Evolutionary conservation across 768 basidiomycete species (phyloP).

Genomic region (Mrakia blollopis): DNA sequence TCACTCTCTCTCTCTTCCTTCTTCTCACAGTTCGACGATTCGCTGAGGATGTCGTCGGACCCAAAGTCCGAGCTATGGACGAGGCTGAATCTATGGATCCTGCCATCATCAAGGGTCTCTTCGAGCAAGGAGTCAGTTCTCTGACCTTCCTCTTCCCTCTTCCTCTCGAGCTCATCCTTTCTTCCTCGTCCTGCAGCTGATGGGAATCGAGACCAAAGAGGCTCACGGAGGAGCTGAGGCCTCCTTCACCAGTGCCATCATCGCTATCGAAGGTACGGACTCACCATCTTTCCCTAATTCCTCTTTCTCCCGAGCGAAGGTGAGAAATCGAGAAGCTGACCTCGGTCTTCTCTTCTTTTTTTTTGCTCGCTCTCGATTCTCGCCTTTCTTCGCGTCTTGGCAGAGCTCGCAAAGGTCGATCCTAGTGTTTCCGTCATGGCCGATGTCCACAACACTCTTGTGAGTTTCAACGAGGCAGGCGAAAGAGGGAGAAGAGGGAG

Average conservation of each 20-base stretch:
- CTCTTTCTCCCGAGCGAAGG: not conserved
- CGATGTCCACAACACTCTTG: constrained; percentile 97
- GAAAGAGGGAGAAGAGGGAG: not conserved
- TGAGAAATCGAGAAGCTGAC: not conserved
- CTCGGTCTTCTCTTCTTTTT: not conserved
- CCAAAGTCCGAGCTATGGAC: constrained; percentile 95
- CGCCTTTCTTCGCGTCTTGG: not conserved
- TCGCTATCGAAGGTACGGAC: constrained; percentile 68
- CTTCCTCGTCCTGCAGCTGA: constrained; percentile 58
- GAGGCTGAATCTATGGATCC: constrained; percentile 95
- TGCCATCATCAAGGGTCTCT: constrained; percentile 74
- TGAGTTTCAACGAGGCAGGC: constrained; percentile 47
- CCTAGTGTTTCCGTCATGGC: constrained; percentile 93
- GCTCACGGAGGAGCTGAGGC: constrained; percentile 81
- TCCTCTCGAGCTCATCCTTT: not conserved
- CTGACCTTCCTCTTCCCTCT: not conserved
- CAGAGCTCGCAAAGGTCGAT: constrained; percentile 89
- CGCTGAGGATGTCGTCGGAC: constrained; percentile 79
- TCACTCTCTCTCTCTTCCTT: not conserved
- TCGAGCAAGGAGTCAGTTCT: constrained; percentile 81
- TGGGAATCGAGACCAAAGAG: constrained; percentile 90
- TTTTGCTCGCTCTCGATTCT: not conserved
- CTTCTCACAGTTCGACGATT: constrained; percentile 67
- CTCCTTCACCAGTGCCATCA: constrained; percentile 91
- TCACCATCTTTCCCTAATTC: not conserved